Base-by-base conservation (phyloP, 441 rosid species). In the Populus trichocarpa region DNA sequence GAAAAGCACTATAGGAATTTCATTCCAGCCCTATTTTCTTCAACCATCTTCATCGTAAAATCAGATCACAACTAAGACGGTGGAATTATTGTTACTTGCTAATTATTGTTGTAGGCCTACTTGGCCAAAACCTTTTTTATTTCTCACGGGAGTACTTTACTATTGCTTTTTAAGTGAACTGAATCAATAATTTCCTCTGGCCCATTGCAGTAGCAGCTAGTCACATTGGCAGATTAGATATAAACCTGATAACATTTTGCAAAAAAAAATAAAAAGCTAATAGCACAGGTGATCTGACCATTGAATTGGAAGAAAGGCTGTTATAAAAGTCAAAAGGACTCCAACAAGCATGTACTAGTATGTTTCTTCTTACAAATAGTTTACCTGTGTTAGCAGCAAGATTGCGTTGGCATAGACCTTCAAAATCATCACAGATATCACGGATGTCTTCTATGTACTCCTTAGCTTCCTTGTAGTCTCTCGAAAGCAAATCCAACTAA, bases 311-410 rank as follows among this genome's bases (percentile, higher is more conserved):
- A 13, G 57, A 14, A 46, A 46, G 18, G 57, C 57, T 46, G 13
- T 38, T 46, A 46, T 46, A 14, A 14, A 46, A 46, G 57, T 46
- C 6, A 46, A 46, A 46, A 46, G 20, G 57, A 46, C 20, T 13
- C 57, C 18, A 46, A 14, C 57, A 46, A 46, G 57, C 57, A 46
- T 46, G 20, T 0, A 11, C 3, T 28, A 8, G 9, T 28, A 68
- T 68, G 22, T 18, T 13, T 30, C 42, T 35, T 68, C 14, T 64
- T 28, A 59, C 25, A 23, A 69, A 77, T 46, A 57, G 33, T 42
- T 75, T 79, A 95, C 99, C 97, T 84, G 99, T 92, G 83, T 95
- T 95, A 75, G 95, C 94, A 32, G 96, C 96, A 80, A 96, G 99
- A 86, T 96, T 96, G 67, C 96, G 89, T 71, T 96, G 99, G 79